Conservation (phyloP, 169 alveolate genomes). For the Eimeria acervulina region DNA sequence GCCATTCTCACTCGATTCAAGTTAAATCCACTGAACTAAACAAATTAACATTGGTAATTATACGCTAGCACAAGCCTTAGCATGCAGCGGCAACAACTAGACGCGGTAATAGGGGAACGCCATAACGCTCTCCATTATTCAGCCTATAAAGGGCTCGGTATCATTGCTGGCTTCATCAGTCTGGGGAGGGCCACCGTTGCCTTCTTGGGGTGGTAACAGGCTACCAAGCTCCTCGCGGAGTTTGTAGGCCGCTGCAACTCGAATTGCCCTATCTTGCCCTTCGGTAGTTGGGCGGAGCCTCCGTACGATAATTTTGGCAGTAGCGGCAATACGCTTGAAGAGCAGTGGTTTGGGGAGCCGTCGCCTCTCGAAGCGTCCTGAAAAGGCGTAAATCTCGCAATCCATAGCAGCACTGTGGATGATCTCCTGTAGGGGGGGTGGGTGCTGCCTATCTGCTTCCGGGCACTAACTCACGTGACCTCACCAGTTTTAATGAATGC, state of each 20-base stretch:
- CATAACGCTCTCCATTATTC: background rate
- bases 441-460: background rate
- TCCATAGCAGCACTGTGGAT: background rate
- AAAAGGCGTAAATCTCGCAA: background rate
- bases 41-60: background rate
- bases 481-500: constrained; percentile 35
- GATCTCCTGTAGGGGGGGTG: background rate
- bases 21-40: background rate
- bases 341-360: constrained; percentile 39
- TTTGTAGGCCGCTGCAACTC: background rate
- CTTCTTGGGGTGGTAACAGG: background rate
- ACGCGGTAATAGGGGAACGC: background rate
- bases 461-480: background rate
- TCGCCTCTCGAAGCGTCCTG: constrained; percentile 54
- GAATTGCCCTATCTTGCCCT: constrained; percentile 18
- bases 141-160: background rate
- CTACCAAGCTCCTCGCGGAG: constrained; percentile 36
- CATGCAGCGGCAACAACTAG: background rate
- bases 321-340: constrained; percentile 16
- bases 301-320: background rate
- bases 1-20: background rate
- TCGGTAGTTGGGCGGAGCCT: background rate
- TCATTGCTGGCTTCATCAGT: background rate
- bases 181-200: background rate
- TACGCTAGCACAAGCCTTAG: background rate